Percentiles rank a stretch among this genome's conserved stretches.
These are phyloP conservation scores for Alternaria tenuissima DNA, from an alignment of 2,329 filamentous ascomycete genomes.

Conservation along the genomic window DNA sequence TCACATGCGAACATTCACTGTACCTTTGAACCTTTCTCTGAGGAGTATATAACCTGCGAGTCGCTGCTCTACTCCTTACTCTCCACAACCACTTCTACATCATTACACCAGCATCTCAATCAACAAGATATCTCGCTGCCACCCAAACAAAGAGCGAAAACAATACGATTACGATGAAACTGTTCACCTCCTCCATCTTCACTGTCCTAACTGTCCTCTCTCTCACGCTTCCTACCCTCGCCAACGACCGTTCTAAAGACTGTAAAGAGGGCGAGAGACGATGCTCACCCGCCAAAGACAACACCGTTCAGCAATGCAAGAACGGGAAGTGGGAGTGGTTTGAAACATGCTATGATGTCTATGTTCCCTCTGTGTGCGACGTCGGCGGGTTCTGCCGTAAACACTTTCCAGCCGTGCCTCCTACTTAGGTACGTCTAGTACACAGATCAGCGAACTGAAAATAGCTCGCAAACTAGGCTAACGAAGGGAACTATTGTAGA, in stretches of 20 bases:
- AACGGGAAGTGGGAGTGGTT: neutral
- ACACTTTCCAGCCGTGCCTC: neutral
- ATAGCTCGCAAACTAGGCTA: fast-evolving
- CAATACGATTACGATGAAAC: neutral
- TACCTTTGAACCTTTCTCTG: neutral
- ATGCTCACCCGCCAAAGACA: neutral
- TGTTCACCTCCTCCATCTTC: neutral
- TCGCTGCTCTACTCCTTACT: neutral
- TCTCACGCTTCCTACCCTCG: neutral
- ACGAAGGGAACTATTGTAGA: fast-evolving
- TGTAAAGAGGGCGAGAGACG: neutral
- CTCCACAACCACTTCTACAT: neutral
- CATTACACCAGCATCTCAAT: neutral
- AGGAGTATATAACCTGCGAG: neutral
- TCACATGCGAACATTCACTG: neutral
- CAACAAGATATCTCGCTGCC: neutral
- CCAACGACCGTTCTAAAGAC: neutral
- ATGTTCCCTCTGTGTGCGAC: neutral
- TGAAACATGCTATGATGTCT: neutral
- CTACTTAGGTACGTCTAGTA: too few relatives aligned
- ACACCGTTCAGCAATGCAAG: neutral
- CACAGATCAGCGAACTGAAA: fast-evolving
- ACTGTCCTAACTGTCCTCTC: neutral
- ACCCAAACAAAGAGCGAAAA: neutral
- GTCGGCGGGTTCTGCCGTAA: neutral